phyloP scores from a whole-genome alignment of 805 yeast genomes.

The Saturnispora saitoi region DNA sequence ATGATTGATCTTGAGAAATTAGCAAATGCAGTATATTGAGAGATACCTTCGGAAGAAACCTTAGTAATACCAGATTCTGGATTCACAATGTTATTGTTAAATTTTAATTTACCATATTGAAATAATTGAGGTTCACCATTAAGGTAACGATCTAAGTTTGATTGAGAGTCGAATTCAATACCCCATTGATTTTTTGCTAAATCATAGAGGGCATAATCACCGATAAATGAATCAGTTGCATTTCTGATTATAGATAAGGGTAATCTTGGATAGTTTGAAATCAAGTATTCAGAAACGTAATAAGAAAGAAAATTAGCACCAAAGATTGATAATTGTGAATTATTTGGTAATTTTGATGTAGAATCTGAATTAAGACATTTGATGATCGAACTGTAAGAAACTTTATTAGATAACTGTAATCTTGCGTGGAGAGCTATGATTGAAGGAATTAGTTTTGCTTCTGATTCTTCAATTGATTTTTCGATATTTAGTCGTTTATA shows the following conservation, averaged over 20 bases:
- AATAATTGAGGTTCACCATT: conserved; percentile 60
- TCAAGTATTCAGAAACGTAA: conserved; percentile 64
- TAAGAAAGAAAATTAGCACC: conserved; percentile 73
- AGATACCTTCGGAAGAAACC: conserved; percentile 22
- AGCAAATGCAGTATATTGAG: conserved; percentile 40
- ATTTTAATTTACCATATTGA: conserved; percentile 64
- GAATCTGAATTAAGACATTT: conserved; percentile 60
- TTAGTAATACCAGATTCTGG: conserved; percentile 43
- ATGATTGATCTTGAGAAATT: conserved; percentile 73
- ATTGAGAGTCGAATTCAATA: conserved; percentile 62
- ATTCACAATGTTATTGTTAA: conserved; percentile 29
- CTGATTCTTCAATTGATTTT: conserved; percentile 36
- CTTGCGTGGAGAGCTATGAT: conserved; percentile 74
- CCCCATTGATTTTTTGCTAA: conserved; percentile 78
- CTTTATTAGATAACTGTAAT: conserved; percentile 50
- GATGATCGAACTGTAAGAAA: conserved; percentile 60
- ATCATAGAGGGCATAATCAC: conserved; percentile 53
- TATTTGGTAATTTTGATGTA: conserved; percentile 49
- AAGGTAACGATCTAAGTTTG: conserved; percentile 57
- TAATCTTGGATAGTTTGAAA: conserved; percentile 78
- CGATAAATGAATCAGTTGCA: conserved; percentile 69
- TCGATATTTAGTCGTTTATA: conserved; percentile 22
- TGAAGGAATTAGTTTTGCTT: conserved; percentile 56
- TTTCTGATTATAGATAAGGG: conserved; percentile 72
- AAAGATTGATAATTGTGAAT: conserved; percentile 69